Evolutionary conservation across 352 stramenopile species (phyloP), one percentile per base, ranked within the genome.

Genomic region (Phytophthora idaei): DNA sequence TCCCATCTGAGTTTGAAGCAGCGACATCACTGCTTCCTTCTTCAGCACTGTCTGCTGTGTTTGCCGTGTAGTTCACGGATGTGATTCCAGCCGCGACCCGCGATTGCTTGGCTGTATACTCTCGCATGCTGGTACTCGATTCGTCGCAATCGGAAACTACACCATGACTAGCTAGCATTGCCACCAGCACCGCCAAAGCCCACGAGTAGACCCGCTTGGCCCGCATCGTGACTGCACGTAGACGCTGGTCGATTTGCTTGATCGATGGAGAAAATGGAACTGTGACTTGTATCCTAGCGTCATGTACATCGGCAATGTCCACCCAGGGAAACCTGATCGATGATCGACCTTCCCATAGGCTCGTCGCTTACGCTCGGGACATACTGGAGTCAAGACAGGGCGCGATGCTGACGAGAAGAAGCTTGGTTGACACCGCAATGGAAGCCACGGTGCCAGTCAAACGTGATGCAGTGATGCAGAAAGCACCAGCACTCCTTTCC

Each of bases 301-400:
- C n/a, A 51, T 37, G 32, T 12, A 37, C 6, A 37, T 37, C 32
- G 32, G 8, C 8, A 11, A 42, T 9, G 36, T 42, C 12, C 36
- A 42, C 5, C 10, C 36, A 17, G n/a, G 44, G 57, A 69, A 67
- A 71, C 17, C 63, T 71, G 63, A 67, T 71, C 64, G 57, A 71
- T 67, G 64, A 71, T 71, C 50, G 48, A 42, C 57, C 34, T 57
- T 71, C 57, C 63, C 57, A 67, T 54, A 36, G 42, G 29, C 64
- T 71, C 57, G 64, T 71, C 64, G 57, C 48, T 71, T 67, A 67
- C 64, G 37, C 63, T 71, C 45, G 32, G 28, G 39, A 32, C 46
- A 70, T 21, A 54, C 9, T 21, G 21, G 45, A 31, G 54, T 41
- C 61, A 64, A 64, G 15, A 21, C 21, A 21, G 21, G 21, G 21